Evolutionary conservation across 2,329 filamentous ascomycete species (phyloP).

Genomic region (Epichloe sp.): DNA sequence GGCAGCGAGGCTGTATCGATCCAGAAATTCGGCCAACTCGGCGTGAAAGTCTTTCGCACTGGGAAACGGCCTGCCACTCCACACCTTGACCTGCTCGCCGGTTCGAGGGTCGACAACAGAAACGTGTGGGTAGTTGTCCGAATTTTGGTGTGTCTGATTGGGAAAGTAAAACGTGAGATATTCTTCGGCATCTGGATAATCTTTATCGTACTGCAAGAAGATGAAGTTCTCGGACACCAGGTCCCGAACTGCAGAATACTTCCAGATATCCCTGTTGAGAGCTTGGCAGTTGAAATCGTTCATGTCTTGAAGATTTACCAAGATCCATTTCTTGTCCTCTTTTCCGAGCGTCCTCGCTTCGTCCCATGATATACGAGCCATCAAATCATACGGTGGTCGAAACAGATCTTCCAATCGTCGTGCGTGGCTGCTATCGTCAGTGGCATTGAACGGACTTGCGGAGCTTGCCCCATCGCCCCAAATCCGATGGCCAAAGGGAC

Average conservation of each 20-base stretch:
- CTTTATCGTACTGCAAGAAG: conserved; percentile 87
- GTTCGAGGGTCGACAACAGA: conserved; percentile 92
- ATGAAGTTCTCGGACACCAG: conserved; percentile 85
- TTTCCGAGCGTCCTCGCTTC: conserved; percentile 75
- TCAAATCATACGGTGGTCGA: conserved; percentile 82
- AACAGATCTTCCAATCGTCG: conserved; percentile 82
- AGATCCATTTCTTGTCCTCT: conserved; percentile 80
- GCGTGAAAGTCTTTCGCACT: conserved; percentile 70
- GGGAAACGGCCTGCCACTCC: conserved; percentile 75
- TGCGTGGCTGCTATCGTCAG: conserved; percentile 50
- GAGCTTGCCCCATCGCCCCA: conserved; percentile 19
- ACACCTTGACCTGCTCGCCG: conserved; percentile 92
- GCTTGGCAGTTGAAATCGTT: conserved; percentile 90
- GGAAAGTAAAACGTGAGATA: conserved; percentile 87
- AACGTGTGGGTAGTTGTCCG: conserved; percentile 90
- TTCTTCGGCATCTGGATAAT: conserved; percentile 61
- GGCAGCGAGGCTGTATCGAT: conserved; percentile 79
- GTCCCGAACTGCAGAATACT: conserved; percentile 65
- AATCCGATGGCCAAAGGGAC: conserved; percentile 27
- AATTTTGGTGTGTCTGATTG: conserved; percentile 55
- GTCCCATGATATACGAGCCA: conserved; percentile 70
- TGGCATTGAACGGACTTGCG: conserved; percentile 9
- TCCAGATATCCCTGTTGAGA: conserved; percentile 93
- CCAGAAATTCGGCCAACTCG: conserved; percentile 90
- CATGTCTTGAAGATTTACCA: conserved; percentile 91